phyloP scores from a whole-genome alignment of 495 filamentous ascomycete species.

The Cryomyces minteri region DNA sequence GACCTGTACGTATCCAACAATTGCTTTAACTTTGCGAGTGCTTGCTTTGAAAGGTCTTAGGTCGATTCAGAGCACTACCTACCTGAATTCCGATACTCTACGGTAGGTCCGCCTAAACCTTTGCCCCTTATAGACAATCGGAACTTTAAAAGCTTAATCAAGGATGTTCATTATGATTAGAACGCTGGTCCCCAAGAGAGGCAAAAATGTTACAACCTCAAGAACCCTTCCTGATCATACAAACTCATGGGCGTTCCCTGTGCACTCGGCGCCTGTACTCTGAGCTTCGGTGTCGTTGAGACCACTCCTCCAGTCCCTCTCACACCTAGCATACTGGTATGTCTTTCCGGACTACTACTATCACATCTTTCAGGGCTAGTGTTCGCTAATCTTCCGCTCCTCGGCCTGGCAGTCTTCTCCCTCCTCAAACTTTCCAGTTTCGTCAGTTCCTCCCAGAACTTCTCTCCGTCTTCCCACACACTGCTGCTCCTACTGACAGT shows the following conservation, averaged over 20 bases:
- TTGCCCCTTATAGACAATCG: too few species aligned
- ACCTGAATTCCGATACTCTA: too few species aligned
- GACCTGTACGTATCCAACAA: too few species aligned
- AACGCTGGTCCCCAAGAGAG: too few species aligned
- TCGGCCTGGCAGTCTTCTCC: neutral
- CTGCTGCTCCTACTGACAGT: neutral
- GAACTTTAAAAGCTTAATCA: too few species aligned
- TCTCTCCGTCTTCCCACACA: conserved; percentile 15
- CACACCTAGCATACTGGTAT: neutral
- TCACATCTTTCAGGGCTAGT: too few species aligned
- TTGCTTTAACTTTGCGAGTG: too few species aligned
- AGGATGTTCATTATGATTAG: too few species aligned
- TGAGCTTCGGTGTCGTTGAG: neutral
- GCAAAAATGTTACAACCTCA: conserved; percentile 16
- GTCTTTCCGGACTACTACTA: too few species aligned
- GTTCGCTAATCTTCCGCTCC: neutral
- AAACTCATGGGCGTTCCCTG: conserved; percentile 4
- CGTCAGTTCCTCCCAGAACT: conserved; percentile 4
- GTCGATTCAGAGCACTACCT: too few species aligned
- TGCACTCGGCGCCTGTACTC: neutral
- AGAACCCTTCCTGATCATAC: conserved; percentile 27
- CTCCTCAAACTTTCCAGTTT: conserved; percentile 2
- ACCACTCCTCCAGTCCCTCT: neutral
- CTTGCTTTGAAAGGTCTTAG: too few species aligned
- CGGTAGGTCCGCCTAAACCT: too few species aligned